A percentile compares a stretch with the other conserved stretches of the same genome.
These are phyloP conservation scores for Cercospora zeina DNA, from an alignment of 2,329 filamentous ascomycete genomes.

Conservation along the genomic window DNA sequence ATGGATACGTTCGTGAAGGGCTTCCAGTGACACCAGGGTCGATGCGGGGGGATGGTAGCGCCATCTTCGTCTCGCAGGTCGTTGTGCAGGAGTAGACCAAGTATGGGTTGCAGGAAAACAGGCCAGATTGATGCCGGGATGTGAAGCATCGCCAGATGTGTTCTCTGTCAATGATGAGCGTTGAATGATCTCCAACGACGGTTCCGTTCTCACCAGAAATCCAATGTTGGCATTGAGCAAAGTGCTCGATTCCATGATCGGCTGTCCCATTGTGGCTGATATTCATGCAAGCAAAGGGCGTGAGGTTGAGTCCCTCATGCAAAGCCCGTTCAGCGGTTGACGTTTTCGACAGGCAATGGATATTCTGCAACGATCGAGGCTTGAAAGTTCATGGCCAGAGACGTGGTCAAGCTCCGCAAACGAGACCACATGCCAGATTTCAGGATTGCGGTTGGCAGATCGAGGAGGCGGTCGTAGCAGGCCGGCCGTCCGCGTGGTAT, in stretches of 20 bases:
- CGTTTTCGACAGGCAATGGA: conserved; percentile 35
- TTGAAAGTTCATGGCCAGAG: conserved; percentile 37
- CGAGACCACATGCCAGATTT: not conserved
- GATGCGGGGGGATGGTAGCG: conserved; percentile 39
- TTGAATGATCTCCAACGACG: not conserved
- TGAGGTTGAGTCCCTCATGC: conserved; percentile 17
- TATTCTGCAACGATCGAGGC: conserved; percentile 30
- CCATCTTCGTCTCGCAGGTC: conserved; percentile 45
- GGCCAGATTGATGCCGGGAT: conserved; percentile 78
- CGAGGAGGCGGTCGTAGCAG: not conserved
- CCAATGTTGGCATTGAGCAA: conserved; percentile 52
- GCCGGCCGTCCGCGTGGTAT: conserved; percentile 8
- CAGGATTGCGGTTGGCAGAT: not conserved
- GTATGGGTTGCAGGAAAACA: conserved; percentile 78
- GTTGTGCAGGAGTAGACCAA: conserved; percentile 70
- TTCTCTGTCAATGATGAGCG: conserved; percentile 62
- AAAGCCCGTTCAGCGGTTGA: conserved; percentile 33
- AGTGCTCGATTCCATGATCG: conserved; percentile 43
- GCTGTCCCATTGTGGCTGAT: conserved; percentile 27
- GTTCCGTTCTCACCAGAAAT: conserved; percentile 46
- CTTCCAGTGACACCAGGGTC: conserved; percentile 58
- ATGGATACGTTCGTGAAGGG: conserved; percentile 91
- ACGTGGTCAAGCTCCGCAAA: not conserved
- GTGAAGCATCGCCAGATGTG: conserved; percentile 83
- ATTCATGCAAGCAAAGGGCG: conserved; percentile 14